A percentile compares a stretch with the other conserved stretches of the same genome.
Evolutionary conservation across 1,284 basidiomycete species (phyloP).

Genomic region (Rhodotorula mucilaginosa): DNA sequence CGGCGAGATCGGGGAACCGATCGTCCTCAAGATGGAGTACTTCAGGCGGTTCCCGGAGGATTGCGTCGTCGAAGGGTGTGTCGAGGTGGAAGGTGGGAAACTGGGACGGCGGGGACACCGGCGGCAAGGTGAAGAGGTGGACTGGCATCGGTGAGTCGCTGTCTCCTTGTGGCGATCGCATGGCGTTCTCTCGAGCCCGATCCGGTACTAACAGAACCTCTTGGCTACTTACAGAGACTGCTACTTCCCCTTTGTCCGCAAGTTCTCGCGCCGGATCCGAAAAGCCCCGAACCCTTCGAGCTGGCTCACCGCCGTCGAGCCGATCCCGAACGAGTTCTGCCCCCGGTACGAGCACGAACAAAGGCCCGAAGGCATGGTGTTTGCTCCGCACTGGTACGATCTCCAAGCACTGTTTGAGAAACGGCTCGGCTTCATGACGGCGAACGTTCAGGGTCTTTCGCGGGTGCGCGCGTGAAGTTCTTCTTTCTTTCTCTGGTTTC

Average conservation of each 20-base stretch:
- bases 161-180: neutral
- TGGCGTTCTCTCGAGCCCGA: neutral
- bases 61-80: slow-evolving; percentile 56
- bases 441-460: slow-evolving; percentile 85
- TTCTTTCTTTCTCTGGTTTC: neutral
- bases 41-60: slow-evolving; percentile 68
- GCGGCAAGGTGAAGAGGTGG: slow-evolving; percentile 16
- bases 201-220: slow-evolving; percentile 5
- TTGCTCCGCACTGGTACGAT: slow-evolving; percentile 93
- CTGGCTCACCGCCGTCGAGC: slow-evolving; percentile 68
- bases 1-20: slow-evolving; percentile 55
- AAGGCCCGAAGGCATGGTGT: slow-evolving; percentile 72
- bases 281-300: slow-evolving; percentile 44
- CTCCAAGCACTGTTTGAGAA: slow-evolving; percentile 79
- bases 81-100: slow-evolving; percentile 18
- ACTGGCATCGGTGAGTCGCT: slow-evolving; percentile 27
- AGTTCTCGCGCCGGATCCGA: slow-evolving; percentile 67
- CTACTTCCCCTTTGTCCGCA: slow-evolving; percentile 74
- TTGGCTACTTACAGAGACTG: slow-evolving; percentile 54
- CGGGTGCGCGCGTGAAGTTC: slow-evolving; percentile 56
- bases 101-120: slow-evolving; percentile 1
- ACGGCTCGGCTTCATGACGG: slow-evolving; percentile 72
- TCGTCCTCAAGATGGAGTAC: slow-evolving; percentile 81
- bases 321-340: slow-evolving; percentile 76
- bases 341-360: slow-evolving; percentile 51